Evolutionary conservation across 345 rosid genomes (phyloP).

Genomic region (Citrus mangshanensis): DNA sequence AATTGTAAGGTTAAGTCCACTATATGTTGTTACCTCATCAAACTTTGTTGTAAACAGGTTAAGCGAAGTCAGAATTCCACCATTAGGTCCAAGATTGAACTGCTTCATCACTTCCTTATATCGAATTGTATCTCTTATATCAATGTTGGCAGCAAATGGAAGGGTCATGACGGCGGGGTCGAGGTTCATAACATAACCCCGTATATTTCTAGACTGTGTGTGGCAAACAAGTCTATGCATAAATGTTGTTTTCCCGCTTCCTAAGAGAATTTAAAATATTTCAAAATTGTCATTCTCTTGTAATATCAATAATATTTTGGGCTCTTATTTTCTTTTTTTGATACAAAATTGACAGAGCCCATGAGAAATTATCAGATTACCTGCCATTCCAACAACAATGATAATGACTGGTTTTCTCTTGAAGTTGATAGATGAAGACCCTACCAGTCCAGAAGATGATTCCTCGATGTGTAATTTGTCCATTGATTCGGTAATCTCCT

Average conservation of each 20-base stretch:
- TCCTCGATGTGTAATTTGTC: constrained; percentile 46
- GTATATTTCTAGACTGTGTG: constrained; percentile 55
- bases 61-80: constrained; percentile 75
- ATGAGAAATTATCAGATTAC: constrained; percentile 21
- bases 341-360: not conserved
- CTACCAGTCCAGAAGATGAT: constrained; percentile 26
- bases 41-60: constrained; percentile 82
- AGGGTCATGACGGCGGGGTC: constrained; percentile 89
- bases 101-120: constrained; percentile 87
- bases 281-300: not conserved
- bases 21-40: constrained; percentile 53
- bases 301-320: not conserved
- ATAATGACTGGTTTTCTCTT: constrained; percentile 68
- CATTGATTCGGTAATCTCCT: constrained; percentile 53
- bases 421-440: constrained; percentile 41
- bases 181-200: constrained; percentile 76
- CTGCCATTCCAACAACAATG: constrained; percentile 87
- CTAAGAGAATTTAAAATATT: constrained; percentile 26
- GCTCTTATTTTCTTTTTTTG: not conserved
- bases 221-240: constrained; percentile 72
- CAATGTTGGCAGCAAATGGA: constrained; percentile 76
- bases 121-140: constrained; percentile 75
- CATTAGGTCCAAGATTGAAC: constrained; percentile 79
- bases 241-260: constrained; percentile 81
- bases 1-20: not conserved